Evolutionary conservation across 495 filamentous ascomycete species (phyloP).

Genomic region (Penicillium flavigenum): DNA sequence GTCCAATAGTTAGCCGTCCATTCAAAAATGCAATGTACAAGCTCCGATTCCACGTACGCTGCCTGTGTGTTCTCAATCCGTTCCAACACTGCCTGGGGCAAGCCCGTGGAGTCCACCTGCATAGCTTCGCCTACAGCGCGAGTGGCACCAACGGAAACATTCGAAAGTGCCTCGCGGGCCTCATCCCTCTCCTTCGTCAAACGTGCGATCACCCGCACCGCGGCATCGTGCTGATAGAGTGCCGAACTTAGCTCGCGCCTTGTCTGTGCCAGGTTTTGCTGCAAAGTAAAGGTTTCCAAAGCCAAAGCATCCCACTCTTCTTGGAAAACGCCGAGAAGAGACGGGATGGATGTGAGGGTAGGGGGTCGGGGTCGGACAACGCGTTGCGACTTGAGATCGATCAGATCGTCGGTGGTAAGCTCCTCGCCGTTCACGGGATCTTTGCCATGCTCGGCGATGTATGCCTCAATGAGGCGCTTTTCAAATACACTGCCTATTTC

Average conservation of each 20-base stretch:
- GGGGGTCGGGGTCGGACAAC: slow-evolving; percentile 86
- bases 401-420: slow-evolving; percentile 78
- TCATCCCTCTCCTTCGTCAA: slow-evolving; percentile 88
- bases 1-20: slow-evolving; percentile 14
- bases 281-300: slow-evolving; percentile 83
- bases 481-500: slow-evolving; percentile 80
- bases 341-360: slow-evolving; percentile 93
- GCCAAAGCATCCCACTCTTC: slow-evolving; percentile 97
- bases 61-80: slow-evolving; percentile 77
- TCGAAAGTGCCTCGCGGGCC: slow-evolving; percentile 86
- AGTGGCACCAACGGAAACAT: slow-evolving; percentile 66
- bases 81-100: slow-evolving; percentile 69
- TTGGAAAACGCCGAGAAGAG: slow-evolving; percentile 94
- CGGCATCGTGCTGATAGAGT: slow-evolving; percentile 95
- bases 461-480: slow-evolving; percentile 90
- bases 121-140: slow-evolving; percentile 75
- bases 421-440: slow-evolving; percentile 92
- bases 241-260: slow-evolving; percentile 91
- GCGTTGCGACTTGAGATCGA: slow-evolving; percentile 79
- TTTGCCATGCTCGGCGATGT: slow-evolving; percentile 90
- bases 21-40: background rate
- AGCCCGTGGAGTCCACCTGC: slow-evolving; percentile 75
- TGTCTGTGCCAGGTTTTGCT: slow-evolving; percentile 83
- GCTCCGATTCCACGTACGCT: slow-evolving; percentile 53
- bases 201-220: slow-evolving; percentile 86